Percentiles rank a stretch among this genome's conserved stretches.
Conservation (phyloP, 2,329 filamentous ascomycete genomes). For the Byssoonygena ceratinophila region DNA sequence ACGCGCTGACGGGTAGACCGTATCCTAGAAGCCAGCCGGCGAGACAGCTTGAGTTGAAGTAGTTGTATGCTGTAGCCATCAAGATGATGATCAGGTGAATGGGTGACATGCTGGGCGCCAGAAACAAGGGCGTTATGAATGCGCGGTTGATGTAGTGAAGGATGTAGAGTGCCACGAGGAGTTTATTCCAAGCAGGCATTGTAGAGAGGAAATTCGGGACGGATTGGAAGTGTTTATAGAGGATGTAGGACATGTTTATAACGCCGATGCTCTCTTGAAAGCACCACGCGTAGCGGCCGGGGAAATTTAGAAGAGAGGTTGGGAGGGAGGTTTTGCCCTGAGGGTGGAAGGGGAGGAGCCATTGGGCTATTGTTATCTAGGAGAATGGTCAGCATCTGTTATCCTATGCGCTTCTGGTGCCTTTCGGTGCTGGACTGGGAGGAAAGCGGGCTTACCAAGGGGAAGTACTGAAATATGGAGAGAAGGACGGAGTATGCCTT, state of each 20-base stretch:
- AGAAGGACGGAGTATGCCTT: slow-evolving; percentile 29
- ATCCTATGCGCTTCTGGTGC: not conserved
- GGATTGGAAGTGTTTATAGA: slow-evolving; percentile 55
- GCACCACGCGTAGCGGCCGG: slow-evolving; percentile 77
- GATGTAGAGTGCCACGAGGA: slow-evolving; percentile 42
- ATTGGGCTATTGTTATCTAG: slow-evolving; percentile 64
- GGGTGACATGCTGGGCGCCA: slow-evolving; percentile 84
- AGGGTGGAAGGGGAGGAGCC: slow-evolving; percentile 68
- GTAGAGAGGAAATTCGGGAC: slow-evolving; percentile 17
- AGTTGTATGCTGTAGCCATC: slow-evolving; percentile 60
- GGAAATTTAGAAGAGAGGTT: slow-evolving; percentile 64
- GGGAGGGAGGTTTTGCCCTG: slow-evolving; percentile 79
- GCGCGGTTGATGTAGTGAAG: slow-evolving; percentile 90
- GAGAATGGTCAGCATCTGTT: not conserved
- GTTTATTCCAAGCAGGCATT: slow-evolving; percentile 29
- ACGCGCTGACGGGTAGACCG: slow-evolving; percentile 40
- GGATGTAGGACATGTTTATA: slow-evolving; percentile 65
- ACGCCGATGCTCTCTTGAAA: slow-evolving; percentile 78
- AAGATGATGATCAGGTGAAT: slow-evolving; percentile 61
- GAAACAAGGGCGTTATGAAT: slow-evolving; percentile 63
- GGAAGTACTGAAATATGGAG: slow-evolving; percentile 36
- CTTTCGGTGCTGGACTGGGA: not conserved
- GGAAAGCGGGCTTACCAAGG: slow-evolving; percentile 28
- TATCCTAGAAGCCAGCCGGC: slow-evolving; percentile 76
- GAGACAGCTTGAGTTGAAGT: slow-evolving; percentile 66